Conservation (phyloP, 2,329 filamentous ascomycete genomes). For the Metarhizium album region DNA sequence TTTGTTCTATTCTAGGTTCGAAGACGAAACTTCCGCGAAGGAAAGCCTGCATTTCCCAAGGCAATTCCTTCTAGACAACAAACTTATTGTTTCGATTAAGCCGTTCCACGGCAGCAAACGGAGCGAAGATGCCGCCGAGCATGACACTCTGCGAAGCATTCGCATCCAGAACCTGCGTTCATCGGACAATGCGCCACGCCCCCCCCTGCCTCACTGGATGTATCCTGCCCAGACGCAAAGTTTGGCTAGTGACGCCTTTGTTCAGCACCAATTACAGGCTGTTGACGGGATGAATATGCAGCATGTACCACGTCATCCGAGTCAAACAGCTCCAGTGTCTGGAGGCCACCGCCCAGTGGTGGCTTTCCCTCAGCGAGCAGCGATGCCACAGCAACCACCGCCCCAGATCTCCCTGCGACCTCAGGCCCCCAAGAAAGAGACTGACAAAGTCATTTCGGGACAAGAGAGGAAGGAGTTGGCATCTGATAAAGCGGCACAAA, state of each 20-base stretch:
- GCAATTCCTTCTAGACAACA: slow-evolving; percentile 15
- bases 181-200: neutral
- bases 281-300: no score
- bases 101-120: slow-evolving; percentile 23
- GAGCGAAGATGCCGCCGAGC: slow-evolving; percentile 7
- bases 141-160: neutral
- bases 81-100: slow-evolving; percentile 15
- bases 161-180: slow-evolving; percentile 1
- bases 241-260: neutral
- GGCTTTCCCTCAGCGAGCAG: neutral
- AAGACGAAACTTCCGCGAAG: slow-evolving; percentile 15
- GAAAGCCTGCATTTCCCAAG: slow-evolving; percentile 14
- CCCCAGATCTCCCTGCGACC: neutral
- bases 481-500: neutral
- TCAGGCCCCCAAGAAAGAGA: neutral
- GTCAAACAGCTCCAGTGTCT: no score
- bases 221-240: neutral
- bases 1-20: slow-evolving; percentile 16
- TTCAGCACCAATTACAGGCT: neutral
- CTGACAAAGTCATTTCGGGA: neutral
- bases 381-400: neutral
- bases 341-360: no score
- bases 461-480: neutral
- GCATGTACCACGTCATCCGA: no score
- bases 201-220: neutral